Conservation (phyloP, 2,329 filamentous ascomycete species). For the Rhexocercosporidium sp. region DNA sequence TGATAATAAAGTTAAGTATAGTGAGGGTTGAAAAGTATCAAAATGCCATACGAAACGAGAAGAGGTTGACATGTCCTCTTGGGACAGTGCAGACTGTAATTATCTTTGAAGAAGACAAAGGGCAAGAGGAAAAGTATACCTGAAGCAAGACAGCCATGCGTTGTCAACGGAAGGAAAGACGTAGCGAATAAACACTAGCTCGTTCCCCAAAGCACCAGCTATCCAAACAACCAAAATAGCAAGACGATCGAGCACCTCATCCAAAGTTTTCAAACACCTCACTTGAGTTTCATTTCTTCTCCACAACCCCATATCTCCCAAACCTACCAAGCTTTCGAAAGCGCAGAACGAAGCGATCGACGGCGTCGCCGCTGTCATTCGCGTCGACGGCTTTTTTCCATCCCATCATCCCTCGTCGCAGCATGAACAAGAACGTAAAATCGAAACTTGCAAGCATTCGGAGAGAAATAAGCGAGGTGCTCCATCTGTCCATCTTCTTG, state of each 20-base stretch:
- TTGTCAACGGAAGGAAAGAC: neutral
- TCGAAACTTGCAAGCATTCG: slow-evolving; percentile 9
- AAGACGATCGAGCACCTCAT: neutral
- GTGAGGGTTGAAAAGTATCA: neutral
- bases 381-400: neutral
- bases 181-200: neutral
- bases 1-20: no score
- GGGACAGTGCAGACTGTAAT: no score
- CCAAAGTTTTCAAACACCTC: neutral
- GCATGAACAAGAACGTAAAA: slow-evolving; percentile 8
- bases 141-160: neutral
- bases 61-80: neutral
- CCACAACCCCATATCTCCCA: slow-evolving; percentile 8
- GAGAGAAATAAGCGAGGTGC: slow-evolving; percentile 10
- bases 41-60: neutral
- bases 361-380: neutral
- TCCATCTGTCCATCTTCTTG: neutral
- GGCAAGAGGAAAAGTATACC: neutral
- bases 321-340: neutral
- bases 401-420: neutral
- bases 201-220: neutral
- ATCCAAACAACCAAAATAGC: neutral
- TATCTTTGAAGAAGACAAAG: neutral
- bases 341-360: neutral
- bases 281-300: slow-evolving; percentile 3